Conservation (phyloP, 2,329 filamentous ascomycete species). For the Trichophyton simii region DNA sequence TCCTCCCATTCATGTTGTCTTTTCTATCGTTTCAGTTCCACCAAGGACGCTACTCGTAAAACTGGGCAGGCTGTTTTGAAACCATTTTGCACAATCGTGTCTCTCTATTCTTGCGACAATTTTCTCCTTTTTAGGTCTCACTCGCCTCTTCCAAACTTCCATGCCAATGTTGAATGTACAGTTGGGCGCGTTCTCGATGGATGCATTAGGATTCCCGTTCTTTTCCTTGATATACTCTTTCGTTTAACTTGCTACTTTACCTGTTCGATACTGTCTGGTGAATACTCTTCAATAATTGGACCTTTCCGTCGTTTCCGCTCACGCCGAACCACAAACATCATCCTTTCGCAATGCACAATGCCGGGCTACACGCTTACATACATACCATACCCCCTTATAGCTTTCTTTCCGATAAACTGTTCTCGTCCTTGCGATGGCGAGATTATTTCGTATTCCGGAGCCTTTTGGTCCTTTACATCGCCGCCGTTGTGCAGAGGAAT, state of each 20-base stretch:
- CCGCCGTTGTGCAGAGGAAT: not conserved
- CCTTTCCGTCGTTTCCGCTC: not conserved
- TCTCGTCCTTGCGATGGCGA: not conserved
- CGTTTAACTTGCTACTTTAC: not conserved
- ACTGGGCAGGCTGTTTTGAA: slow-evolving; percentile 2
- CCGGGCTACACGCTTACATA: not conserved
- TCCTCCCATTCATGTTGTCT: not conserved
- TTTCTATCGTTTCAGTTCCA: too few species aligned
- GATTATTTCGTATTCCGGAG: not conserved
- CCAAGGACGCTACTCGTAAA: not conserved
- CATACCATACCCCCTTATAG: not conserved
- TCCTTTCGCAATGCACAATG: not conserved
- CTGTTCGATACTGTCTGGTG: not conserved
- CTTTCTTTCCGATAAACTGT: not conserved
- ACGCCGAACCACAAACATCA: not conserved
- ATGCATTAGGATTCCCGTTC: not conserved
- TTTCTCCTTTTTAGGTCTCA: not conserved
- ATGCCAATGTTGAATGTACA: not conserved
- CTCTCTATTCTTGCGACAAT: not conserved
- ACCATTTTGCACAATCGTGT: not conserved
- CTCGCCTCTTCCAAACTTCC: not conserved
- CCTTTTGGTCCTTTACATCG: not conserved
- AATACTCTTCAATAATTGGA: slow-evolving; percentile 3
- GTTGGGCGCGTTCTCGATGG: not conserved
- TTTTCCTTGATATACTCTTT: not conserved